A percentile compares a stretch with the other conserved stretches of the same genome.
phyloP scores from a whole-genome alignment of 805 yeast genomes.

The Candida oleophila region DNA sequence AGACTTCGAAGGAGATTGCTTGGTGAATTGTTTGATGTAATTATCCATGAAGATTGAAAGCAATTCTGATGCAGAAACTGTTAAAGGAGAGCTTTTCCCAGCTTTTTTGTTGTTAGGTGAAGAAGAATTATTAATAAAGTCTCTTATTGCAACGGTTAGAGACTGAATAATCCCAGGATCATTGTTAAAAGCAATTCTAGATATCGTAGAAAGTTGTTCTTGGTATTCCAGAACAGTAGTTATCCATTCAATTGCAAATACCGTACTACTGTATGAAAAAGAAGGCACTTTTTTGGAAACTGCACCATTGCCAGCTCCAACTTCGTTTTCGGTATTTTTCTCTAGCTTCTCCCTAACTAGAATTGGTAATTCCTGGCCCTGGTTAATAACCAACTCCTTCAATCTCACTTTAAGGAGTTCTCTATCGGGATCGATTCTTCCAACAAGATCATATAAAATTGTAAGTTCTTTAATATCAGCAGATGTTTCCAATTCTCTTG shows the following conservation, averaged over 20 bases:
- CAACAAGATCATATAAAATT: constrained; percentile 48
- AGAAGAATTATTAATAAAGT: constrained; percentile 49
- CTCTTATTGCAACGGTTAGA: constrained; percentile 60
- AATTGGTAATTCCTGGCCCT: constrained; percentile 41
- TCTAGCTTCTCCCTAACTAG: constrained; percentile 18
- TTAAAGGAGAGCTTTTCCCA: constrained; percentile 17
- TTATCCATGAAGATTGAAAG: constrained; percentile 41
- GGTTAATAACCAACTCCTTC: constrained; percentile 41
- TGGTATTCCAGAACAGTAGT: constrained; percentile 53
- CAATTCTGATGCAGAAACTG: constrained; percentile 31
- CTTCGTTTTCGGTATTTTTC: constrained; percentile 7
- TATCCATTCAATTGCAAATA: constrained; percentile 69
- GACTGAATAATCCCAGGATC: constrained; percentile 52
- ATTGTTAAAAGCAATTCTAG: constrained; percentile 47
- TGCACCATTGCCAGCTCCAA: constrained; percentile 4
- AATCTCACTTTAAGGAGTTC: constrained; percentile 50
- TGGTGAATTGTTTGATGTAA: constrained; percentile 34
- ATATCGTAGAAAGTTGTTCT: constrained; percentile 48
- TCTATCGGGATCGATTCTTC: constrained; percentile 53
- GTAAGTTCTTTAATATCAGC: constrained; percentile 30
- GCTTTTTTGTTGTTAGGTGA: constrained; percentile 50
- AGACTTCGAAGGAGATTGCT: constrained; percentile 15
- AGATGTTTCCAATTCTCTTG: not conserved
- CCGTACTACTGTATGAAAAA: constrained; percentile 28
- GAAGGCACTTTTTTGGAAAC: constrained; percentile 14